Conservation (phyloP, 768 basidiomycete genomes). For the Lactarius quietus region DNA sequence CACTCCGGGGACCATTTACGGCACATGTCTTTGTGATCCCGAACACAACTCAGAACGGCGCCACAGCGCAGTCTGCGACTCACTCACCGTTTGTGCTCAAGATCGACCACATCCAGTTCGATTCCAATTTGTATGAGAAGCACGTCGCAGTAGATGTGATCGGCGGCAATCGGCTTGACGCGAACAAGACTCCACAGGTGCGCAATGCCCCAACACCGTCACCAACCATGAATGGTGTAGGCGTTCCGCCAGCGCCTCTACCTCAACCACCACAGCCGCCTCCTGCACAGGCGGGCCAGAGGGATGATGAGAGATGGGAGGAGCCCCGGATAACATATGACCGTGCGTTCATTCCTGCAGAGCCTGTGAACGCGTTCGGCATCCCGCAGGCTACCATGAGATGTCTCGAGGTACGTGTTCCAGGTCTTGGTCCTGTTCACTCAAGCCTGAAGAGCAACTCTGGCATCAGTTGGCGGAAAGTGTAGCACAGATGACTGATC, state of each 20-base stretch:
- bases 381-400: conserved; percentile 89
- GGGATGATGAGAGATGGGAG: conserved; percentile 57
- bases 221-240: conserved; percentile 30
- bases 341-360: conserved; percentile 65
- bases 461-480: conserved; percentile 67
- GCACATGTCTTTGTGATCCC: conserved; percentile 51
- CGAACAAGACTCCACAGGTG: conserved; percentile 33
- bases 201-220: conserved; percentile 22
- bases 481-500: conserved; percentile 73
- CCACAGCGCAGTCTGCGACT: conserved; percentile 20
- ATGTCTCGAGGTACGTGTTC: conserved; percentile 64
- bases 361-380: conserved; percentile 85
- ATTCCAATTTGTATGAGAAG: conserved; percentile 71
- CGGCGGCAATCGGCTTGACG: conserved; percentile 44
- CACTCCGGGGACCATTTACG: conserved; percentile 68
- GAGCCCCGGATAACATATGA: conserved; percentile 61
- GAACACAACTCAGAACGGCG: conserved; percentile 17
- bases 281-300: conserved; percentile 19
- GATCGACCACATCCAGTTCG: conserved; percentile 72
- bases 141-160: conserved; percentile 66
- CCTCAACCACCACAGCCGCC: conserved; percentile 17
- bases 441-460: conserved; percentile 16
- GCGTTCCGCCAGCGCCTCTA: neutral
- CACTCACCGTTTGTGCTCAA: conserved; percentile 42
- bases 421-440: neutral